Evolutionary conservation across 805 yeast genomes (phyloP).

Genomic region (Priceomyces castillae): DNA sequence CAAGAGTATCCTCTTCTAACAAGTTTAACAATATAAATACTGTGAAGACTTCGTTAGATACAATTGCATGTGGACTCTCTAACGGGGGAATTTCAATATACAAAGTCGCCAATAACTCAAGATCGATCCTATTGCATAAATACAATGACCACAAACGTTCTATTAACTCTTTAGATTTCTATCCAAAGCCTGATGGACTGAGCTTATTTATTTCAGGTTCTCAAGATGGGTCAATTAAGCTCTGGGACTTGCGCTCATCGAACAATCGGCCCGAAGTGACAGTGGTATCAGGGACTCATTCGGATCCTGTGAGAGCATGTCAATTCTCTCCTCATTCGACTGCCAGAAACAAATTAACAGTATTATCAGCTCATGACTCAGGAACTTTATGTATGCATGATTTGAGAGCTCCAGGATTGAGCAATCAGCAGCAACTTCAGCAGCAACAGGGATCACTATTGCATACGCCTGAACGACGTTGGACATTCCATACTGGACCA

Average conservation of each 20-base stretch:
- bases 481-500: slow-evolving; percentile 90
- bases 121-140: slow-evolving; percentile 25
- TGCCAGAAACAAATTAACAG: slow-evolving; percentile 38
- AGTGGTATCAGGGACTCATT: slow-evolving; percentile 50
- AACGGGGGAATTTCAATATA: slow-evolving; percentile 35
- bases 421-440: slow-evolving; percentile 7
- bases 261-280: slow-evolving; percentile 47
- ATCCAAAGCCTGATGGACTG: slow-evolving; percentile 7
- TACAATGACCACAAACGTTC: slow-evolving; percentile 42
- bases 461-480: slow-evolving; percentile 62
- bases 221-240: slow-evolving; percentile 73
- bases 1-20: slow-evolving; percentile 14
- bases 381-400: slow-evolving; percentile 90
- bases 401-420: slow-evolving; percentile 41
- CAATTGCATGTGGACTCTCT: slow-evolving; percentile 40
- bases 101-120: slow-evolving; percentile 32
- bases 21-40: slow-evolving; percentile 39
- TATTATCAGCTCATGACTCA: slow-evolving; percentile 83
- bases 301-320: slow-evolving; percentile 66
- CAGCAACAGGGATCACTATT: slow-evolving; percentile 7
- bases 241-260: slow-evolving; percentile 66
- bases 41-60: slow-evolving; percentile 30
- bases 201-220: slow-evolving; percentile 52
- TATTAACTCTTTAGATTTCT: slow-evolving; percentile 40
- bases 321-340: slow-evolving; percentile 53